Evolutionary conservation across 208 protist genomes (phyloP).

Genomic region (Sergeia podlipaevii): DNA sequence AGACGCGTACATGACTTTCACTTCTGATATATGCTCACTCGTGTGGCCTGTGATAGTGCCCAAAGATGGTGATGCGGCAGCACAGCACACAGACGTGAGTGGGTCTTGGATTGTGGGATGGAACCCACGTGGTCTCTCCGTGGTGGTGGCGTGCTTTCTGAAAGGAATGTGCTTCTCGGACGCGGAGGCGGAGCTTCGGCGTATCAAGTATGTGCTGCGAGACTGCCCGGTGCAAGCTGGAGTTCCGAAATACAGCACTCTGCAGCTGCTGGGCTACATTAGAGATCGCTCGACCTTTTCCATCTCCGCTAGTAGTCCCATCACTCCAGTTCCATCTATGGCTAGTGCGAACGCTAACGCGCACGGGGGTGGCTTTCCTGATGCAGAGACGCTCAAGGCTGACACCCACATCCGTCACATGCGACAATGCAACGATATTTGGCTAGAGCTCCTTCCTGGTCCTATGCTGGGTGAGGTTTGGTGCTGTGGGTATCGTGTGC

Average conservation of each 20-base stretch:
- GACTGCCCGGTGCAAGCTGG: slow-evolving; percentile 4
- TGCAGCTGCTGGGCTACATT: slow-evolving; percentile 60
- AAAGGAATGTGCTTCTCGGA: slow-evolving; percentile 25
- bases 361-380: no score
- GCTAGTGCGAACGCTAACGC: no score
- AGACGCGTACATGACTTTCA: slow-evolving; percentile 8
- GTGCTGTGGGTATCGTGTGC: slow-evolving; percentile 78
- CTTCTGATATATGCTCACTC: slow-evolving; percentile 64
- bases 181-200: slow-evolving; percentile 27
- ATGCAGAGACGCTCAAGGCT: no score
- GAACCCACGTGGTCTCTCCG: slow-evolving; percentile 71
- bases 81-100: not conserved
- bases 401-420: slow-evolving; percentile 15
- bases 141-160: slow-evolving; percentile 61
- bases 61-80: not conserved
- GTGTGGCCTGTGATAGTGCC: slow-evolving; percentile 51
- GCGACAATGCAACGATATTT: slow-evolving; percentile 63
- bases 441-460: slow-evolving; percentile 67
- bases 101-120: slow-evolving; percentile 69
- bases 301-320: not conserved
- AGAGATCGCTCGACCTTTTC: slow-evolving; percentile 2
- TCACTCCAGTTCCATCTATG: no score
- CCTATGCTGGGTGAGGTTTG: slow-evolving; percentile 72
- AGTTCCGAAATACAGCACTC: slow-evolving; percentile 26
- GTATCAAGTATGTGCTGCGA: slow-evolving; percentile 25